Base-by-base conservation (phyloP, 495 filamentous ascomycete species). In the Penicillium pancosmium region DNA sequence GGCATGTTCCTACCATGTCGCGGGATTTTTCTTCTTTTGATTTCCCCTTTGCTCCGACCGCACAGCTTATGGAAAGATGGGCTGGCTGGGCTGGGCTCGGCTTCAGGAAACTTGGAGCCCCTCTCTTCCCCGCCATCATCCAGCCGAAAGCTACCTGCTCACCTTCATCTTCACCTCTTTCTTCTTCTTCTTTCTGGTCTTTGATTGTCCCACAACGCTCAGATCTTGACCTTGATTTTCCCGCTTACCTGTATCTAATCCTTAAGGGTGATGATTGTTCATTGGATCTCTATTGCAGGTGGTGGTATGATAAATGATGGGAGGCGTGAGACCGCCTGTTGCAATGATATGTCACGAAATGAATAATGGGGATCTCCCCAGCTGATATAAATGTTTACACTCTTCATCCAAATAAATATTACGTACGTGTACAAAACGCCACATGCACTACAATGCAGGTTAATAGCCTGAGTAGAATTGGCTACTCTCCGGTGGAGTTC, bases 241-340 rank as follows among this genome's bases (percentile, higher is more conserved):
- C 49, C 54, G 51, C 51, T 63, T 68, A 67, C 58, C 34, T 70
- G 57, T 68, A 70, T 70, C 57, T 70, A 68, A 70, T 70, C 55
- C 64, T 31, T 67, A 52, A 64, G 48, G 55, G 50, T 54, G 62
- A 48, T 23, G 53, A 52, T 64, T 54, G 19, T 62, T 62, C 61
- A 41, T 62, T 61, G 55, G 38, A 55, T 55, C 53, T 54, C 35
- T 52, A 55, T 43, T 34, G 34, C 43, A 48, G 59, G 53, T 53
- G 55, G 38, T 47, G 57, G 55, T 51, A 60, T 63, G 57, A 64
- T 60, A 52, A 36, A 50, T 56, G 61, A 61, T 57, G 63, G 52
- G 53, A 51, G 52, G 51, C 38, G 50, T 50, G 52, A 38, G 19
- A 52, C 44, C 50, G 34, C 51, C 54, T 54, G 50, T 52, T 61